These are phyloP conservation scores for Amaranthus hypochondriacus DNA, from an alignment of 148 eudicot genomes.

Conservation along the genomic window DNA sequence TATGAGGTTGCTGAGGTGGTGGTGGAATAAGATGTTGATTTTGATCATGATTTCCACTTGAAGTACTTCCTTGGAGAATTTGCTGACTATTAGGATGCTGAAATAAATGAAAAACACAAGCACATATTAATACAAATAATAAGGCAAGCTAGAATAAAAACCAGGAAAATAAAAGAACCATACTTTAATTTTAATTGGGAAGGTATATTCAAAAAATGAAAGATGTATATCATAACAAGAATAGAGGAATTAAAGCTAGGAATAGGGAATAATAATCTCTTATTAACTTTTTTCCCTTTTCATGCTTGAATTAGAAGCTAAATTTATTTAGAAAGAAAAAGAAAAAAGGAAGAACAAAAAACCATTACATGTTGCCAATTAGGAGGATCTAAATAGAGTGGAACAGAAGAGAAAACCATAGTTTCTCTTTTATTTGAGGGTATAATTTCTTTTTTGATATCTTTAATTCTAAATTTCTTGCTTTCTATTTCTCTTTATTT, in stretches of 20 bases:
- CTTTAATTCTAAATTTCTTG: background rate
- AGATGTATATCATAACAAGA: slow-evolving; percentile 8
- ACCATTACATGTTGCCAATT: slow-evolving; percentile 61
- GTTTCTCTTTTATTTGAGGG: slow-evolving; percentile 16
- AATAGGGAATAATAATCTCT: slow-evolving; percentile 26
- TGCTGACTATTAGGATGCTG: slow-evolving; percentile 33
- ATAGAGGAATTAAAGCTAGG: slow-evolving; percentile 18
- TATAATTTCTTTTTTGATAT: slow-evolving; percentile 7
- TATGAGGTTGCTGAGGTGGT: slow-evolving; percentile 14
- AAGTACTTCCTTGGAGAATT: slow-evolving; percentile 7
- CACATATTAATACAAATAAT: slow-evolving; percentile 5
- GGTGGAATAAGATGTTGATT: slow-evolving; percentile 21
- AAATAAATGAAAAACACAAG: slow-evolving; percentile 11
- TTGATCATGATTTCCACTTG: slow-evolving; percentile 20
- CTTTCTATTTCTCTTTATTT: slow-evolving; percentile 1
- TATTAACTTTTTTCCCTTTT: too few relatives aligned
- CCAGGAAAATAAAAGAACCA: background rate
- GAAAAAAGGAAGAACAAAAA: background rate
- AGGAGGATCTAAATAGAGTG: slow-evolving; percentile 64
- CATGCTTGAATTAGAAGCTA: slow-evolving; percentile 28
- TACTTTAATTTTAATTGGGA: background rate
- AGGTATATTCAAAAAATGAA: slow-evolving; percentile 46
- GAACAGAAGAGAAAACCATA: slow-evolving; percentile 67
- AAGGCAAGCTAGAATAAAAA: background rate
- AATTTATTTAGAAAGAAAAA: background rate